phyloP scores from a whole-genome alignment of 2,329 filamentous ascomycete species.

The Diaporthe vaccinii region DNA sequence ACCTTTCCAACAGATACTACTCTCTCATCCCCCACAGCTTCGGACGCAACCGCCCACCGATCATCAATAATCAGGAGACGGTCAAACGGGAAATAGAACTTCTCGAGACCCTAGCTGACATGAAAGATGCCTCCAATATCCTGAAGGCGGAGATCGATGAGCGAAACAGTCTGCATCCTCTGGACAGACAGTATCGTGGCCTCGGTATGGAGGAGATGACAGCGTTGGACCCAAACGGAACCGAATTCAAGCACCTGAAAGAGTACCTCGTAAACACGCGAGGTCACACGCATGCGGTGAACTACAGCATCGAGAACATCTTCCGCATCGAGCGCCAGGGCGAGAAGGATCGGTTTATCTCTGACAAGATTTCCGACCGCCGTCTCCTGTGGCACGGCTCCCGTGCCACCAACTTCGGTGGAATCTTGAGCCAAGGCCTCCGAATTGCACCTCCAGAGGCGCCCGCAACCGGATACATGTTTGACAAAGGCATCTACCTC shows the following conservation, averaged over 20 bases:
- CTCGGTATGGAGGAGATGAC: constrained; percentile 84
- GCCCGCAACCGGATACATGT: constrained; percentile 86
- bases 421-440: constrained; percentile 88
- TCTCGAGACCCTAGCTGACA: constrained; percentile 84
- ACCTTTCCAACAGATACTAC: constrained; percentile 84
- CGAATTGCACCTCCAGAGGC: constrained; percentile 91
- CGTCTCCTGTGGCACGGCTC: constrained; percentile 91
- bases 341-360: constrained; percentile 77
- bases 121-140: constrained; percentile 85
- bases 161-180: constrained; percentile 68
- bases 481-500: constrained; percentile 90
- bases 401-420: constrained; percentile 85
- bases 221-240: constrained; percentile 67
- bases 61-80: constrained; percentile 68
- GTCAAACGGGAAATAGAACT: constrained; percentile 85
- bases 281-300: constrained; percentile 74
- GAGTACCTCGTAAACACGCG: constrained; percentile 77
- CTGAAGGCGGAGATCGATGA: constrained; percentile 75
- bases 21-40: constrained; percentile 86
- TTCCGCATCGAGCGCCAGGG: constrained; percentile 85
- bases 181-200: constrained; percentile 80
- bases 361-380: constrained; percentile 71
- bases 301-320: constrained; percentile 76
- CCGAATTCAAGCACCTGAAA: constrained; percentile 75
- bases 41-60: constrained; percentile 78